These are phyloP conservation scores for Hordeum pubiflorum DNA, from an alignment of 202 grass and related monocot genomes.

Conservation along the genomic window DNA sequence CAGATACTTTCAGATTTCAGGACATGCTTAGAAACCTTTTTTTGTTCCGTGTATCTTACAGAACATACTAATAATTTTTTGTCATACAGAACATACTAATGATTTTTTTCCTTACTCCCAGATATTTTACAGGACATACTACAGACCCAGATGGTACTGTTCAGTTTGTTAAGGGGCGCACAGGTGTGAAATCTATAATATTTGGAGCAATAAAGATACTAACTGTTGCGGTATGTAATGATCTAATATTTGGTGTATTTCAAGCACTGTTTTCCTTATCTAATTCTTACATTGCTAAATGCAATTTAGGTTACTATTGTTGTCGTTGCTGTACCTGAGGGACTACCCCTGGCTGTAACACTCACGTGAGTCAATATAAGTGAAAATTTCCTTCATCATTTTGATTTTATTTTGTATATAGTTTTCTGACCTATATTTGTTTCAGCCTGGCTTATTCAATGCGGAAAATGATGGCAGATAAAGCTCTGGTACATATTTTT, in stretches of 20 bases:
- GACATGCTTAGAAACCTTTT: conserved; percentile 29
- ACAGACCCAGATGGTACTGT: conserved; percentile 42
- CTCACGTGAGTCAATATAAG: conserved; percentile 59
- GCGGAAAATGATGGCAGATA: conserved; percentile 85
- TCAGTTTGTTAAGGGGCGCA: conserved; percentile 65
- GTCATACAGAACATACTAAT: conserved; percentile 37
- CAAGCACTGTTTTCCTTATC: background rate
- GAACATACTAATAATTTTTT: conserved; percentile 12
- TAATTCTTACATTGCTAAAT: conserved; percentile 26
- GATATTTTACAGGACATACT: conserved; percentile 82
- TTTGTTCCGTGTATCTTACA: conserved; percentile 53
- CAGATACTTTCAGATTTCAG: conserved; percentile 56
- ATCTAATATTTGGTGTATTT: conserved; percentile 7
- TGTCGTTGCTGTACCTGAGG: conserved; percentile 86
- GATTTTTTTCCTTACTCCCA: conserved; percentile 28
- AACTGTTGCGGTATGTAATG: conserved; percentile 61
- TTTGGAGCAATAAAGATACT: conserved; percentile 66
- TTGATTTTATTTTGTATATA: conserved; percentile 17
- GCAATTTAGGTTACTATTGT: conserved; percentile 70
- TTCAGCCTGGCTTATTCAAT: conserved; percentile 77
- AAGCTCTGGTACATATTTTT: conserved; percentile 60
- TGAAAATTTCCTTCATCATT: background rate
- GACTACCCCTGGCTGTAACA: conserved; percentile 74
- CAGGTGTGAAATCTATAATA: conserved; percentile 55
- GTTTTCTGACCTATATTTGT: conserved; percentile 11